These are phyloP conservation scores for Candida albicans DNA, from an alignment of 1,139 yeast genomes.

Conservation along the genomic window DNA sequence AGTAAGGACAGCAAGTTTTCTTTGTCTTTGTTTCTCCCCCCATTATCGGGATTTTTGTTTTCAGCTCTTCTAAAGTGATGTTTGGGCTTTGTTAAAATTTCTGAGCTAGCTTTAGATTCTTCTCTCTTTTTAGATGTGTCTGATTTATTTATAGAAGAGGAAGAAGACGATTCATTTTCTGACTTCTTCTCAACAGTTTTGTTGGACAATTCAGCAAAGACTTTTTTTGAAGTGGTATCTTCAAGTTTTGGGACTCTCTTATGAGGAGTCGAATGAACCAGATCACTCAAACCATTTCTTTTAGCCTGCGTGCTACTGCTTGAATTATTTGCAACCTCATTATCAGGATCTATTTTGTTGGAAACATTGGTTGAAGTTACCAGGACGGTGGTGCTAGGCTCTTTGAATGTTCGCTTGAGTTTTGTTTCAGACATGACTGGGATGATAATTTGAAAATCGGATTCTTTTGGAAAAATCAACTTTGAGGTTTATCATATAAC, in stretches of 20 bases:
- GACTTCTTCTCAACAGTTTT: slow-evolving; percentile 2
- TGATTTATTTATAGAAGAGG: slow-evolving; percentile 4
- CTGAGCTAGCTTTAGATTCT: background rate
- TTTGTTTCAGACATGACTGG: slow-evolving; percentile 2
- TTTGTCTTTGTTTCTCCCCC: too few relatives aligned
- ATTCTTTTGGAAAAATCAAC: background rate
- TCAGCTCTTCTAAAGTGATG: too few relatives aligned
- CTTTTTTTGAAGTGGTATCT: background rate
- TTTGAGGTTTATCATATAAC: background rate
- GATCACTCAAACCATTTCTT: background rate
- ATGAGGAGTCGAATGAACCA: background rate
- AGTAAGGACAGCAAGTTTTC: too few relatives aligned
- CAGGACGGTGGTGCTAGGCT: background rate
- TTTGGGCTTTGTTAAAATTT: too few relatives aligned
- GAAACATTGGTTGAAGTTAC: background rate
- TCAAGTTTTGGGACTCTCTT: background rate
- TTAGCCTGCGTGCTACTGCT: background rate
- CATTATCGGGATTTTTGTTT: too few relatives aligned
- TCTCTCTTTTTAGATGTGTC: slow-evolving; percentile 3
- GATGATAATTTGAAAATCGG: background rate
- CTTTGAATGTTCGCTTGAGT: background rate
- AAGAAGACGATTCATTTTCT: slow-evolving; percentile 4
- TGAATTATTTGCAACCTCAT: background rate
- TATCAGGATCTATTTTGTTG: background rate
- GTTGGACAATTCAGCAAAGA: background rate